phyloP scores from a whole-genome alignment of 805 yeast species.

The Metschnikowia proteae region DNA sequence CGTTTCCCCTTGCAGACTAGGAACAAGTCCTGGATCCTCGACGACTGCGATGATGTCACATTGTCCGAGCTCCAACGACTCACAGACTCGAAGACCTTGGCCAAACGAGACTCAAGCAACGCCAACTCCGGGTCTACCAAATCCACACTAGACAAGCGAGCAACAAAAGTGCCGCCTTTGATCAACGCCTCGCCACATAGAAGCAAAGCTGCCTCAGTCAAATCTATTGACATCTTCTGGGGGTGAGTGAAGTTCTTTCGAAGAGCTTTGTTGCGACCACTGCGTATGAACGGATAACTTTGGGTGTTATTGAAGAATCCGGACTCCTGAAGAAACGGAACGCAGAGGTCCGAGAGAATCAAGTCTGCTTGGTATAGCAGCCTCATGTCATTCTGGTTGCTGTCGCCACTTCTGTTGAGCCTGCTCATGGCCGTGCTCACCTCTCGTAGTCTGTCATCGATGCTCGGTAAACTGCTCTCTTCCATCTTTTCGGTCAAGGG shows the following conservation, averaged over 20 bases:
- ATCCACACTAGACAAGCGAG: constrained; percentile 27
- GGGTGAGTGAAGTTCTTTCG: constrained; percentile 25
- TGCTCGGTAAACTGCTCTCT: constrained; percentile 13
- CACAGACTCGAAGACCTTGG: constrained; percentile 27
- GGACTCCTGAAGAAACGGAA: constrained; percentile 31
- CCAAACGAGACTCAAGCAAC: constrained; percentile 23
- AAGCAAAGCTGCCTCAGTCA: constrained; percentile 39
- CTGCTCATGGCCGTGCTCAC: constrained; percentile 9
- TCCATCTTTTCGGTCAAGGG: constrained; percentile 27
- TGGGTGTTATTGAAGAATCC: constrained; percentile 39
- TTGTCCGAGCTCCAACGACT: constrained; percentile 16
- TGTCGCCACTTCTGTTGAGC: neutral
- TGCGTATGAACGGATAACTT: constrained; percentile 32
- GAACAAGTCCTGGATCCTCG: constrained; percentile 20
- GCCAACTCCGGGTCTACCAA: constrained; percentile 28
- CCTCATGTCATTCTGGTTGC: neutral
- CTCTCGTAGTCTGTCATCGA: constrained; percentile 23
- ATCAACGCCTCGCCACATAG: constrained; percentile 27
- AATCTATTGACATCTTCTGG: constrained; percentile 30
- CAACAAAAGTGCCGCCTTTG: constrained; percentile 30
- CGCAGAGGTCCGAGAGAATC: constrained; percentile 33
- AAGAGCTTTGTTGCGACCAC: constrained; percentile 24
- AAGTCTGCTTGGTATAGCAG: constrained; percentile 31
- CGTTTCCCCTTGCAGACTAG: constrained; percentile 25
- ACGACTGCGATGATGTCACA: constrained; percentile 1